Base-by-base conservation (phyloP, 768 basidiomycete genomes). In the Suillus bovinus region DNA sequence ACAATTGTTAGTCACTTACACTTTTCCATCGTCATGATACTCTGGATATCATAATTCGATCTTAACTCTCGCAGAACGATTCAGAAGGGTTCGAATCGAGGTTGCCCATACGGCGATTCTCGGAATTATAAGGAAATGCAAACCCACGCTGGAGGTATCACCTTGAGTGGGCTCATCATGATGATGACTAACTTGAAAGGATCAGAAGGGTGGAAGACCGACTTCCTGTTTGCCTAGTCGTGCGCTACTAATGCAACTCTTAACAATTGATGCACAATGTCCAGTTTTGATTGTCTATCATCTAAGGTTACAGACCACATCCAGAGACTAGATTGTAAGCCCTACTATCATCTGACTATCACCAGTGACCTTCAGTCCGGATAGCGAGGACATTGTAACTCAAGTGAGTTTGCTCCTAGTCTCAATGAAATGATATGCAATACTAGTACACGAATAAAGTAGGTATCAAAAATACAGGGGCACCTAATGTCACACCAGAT, bases 1-100 rank as follows among this genome's bases (percentile, higher is more conserved):
- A 16, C 39, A 1, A 36, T 60, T 36, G 59, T 55, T 5, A 8
- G 47, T 17, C 22, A 9, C 33, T 44, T 44, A 16, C 33, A 57
- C 29, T 31, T 39, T 9, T 36, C 22, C 31, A 5, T 34, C 9
- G 13, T 14, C 6, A 13, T 54, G 9, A 50, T 29, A 17, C 11
- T 13, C 13, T 17, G 36, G 9, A 24, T 38, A 22, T 55, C 14
- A 27, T 24, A 17, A 4, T 27, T n/a, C n/a, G 20, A 34, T 36
- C 17, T 24, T 16, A 38, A 24, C 34, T 55, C 36, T 74, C 69
- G 2, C 66, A 55, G 4, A 50, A 74, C 31, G 67, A 72, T n/a
- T n/a, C n/a, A n/a, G n/a, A 2, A 38, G 0, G 13, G n/a, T 61
- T 27, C 60, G 53, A 11, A 60, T 59, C 22, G 65, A 67, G 47